These are phyloP conservation scores for Gnetum montanum DNA, from an alignment of 75 land plant genomes.

Conservation along the genomic window DNA sequence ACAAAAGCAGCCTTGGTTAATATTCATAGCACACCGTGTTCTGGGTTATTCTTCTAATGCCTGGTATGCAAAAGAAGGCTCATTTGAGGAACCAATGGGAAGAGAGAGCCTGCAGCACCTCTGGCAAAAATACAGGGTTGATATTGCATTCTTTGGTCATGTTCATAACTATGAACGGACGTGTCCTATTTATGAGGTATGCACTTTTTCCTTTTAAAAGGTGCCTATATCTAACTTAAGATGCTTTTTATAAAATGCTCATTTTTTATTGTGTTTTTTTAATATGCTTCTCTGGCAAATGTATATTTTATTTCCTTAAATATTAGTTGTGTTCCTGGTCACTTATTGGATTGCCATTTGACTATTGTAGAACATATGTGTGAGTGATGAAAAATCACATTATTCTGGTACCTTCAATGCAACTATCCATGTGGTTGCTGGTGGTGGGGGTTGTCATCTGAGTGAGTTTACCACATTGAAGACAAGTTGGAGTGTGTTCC, in stretches of 20 bases:
- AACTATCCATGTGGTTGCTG: conserved; percentile 89
- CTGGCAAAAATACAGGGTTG: conserved; percentile 98
- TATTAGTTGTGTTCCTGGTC: no score
- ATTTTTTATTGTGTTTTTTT: no score
- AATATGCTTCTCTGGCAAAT: no score
- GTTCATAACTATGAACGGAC: conserved; percentile 89
- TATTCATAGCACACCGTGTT: conserved; percentile 88
- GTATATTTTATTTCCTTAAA: no score
- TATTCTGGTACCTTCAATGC: conserved; percentile 76
- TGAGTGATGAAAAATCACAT: conserved; percentile 35
- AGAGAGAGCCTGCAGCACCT: conserved; percentile 79
- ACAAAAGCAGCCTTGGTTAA: conserved; percentile 93
- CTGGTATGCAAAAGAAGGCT: conserved; percentile 56
- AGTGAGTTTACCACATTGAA: conserved; percentile 33
- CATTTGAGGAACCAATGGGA: conserved; percentile 88
- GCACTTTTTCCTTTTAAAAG: no score
- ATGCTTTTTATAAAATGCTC: no score
- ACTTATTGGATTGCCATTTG: no score
- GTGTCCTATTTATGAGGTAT: conserved; percentile 90
- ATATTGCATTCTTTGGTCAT: conserved; percentile 87
- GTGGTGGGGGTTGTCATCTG: conserved; percentile 76
- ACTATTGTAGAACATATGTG: no score
- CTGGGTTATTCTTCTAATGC: conserved; percentile 73
- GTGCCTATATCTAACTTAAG: no score
- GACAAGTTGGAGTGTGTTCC: conserved; percentile 65